These are phyloP conservation scores for Phoma sp. DNA, from an alignment of 2,329 filamentous ascomycete species.

Conservation along the genomic window DNA sequence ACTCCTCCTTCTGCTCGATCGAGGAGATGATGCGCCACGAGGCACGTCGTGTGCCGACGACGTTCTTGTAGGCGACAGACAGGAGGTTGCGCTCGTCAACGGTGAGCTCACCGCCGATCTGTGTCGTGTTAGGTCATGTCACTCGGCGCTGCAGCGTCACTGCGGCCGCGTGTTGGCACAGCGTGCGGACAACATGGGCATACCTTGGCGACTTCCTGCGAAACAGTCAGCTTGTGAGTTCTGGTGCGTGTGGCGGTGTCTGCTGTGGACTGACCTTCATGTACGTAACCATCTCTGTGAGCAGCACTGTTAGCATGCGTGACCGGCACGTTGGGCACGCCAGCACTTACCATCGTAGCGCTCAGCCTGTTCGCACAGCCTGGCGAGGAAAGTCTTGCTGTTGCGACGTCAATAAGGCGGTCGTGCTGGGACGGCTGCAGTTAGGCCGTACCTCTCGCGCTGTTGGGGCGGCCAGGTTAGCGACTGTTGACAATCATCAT, in stretches of 20 bases:
- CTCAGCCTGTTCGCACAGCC: constrained; percentile 99
- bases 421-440: constrained; percentile 21
- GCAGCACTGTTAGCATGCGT: constrained; percentile 44
- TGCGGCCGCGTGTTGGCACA: constrained; percentile 28
- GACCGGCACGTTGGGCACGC: constrained; percentile 20
- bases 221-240: constrained; percentile 44
- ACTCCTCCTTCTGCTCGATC: constrained; percentile 99
- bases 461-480: constrained; percentile 47
- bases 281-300: constrained; percentile 91
- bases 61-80: constrained; percentile 99
- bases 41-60: constrained; percentile 95
- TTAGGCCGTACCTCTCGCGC: constrained; percentile 56
- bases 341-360: constrained; percentile 85
- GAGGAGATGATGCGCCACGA: constrained; percentile 99
- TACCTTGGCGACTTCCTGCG: constrained; percentile 92
- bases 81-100: constrained; percentile 86
- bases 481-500: constrained; percentile 42
- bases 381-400: constrained; percentile 95
- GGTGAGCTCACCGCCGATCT: constrained; percentile 71
- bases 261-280: constrained; percentile 75
- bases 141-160: constrained; percentile 15
- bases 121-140: constrained; percentile 27
- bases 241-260: neutral
- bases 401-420: constrained; percentile 36
- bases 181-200: constrained; percentile 32